Evolutionary conservation across 768 basidiomycete genomes (phyloP).

Genomic region (Russula ochroleuca): DNA sequence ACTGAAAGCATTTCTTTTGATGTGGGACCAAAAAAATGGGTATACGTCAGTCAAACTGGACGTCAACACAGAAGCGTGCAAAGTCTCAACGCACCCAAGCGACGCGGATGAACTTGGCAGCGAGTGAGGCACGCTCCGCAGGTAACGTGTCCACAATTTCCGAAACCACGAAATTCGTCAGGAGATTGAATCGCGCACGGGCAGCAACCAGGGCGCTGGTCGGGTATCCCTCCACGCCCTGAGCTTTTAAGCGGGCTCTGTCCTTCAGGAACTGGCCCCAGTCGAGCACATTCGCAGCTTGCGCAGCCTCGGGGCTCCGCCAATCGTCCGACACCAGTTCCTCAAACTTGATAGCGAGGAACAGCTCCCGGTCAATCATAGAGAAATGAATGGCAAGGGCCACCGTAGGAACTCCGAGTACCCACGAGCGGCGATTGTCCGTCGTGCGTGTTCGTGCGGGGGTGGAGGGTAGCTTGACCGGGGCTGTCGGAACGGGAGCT

Average conservation of each 20-base stretch:
- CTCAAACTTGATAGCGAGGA: conserved; percentile 80
- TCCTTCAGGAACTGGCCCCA: conserved; percentile 83
- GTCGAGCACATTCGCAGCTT: conserved; percentile 64
- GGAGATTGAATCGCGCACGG: conserved; percentile 78
- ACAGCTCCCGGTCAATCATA: conserved; percentile 85
- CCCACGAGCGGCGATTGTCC: conserved; percentile 61
- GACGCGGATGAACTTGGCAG: conserved; percentile 77
- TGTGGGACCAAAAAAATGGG: neutral
- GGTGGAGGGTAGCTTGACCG: conserved; percentile 36
- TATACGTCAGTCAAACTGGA: conserved; percentile 6
- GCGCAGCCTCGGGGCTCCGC: conserved; percentile 48
- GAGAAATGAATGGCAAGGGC: conserved; percentile 72
- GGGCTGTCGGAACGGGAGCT: conserved; percentile 27
- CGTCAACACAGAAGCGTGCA: neutral
- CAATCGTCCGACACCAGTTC: conserved; percentile 77
- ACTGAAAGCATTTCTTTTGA: conserved; percentile 74
- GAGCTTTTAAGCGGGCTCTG: conserved; percentile 61
- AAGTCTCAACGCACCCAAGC: conserved; percentile 62
- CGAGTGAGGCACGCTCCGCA: conserved; percentile 56
- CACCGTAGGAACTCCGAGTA: conserved; percentile 58
- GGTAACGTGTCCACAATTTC: conserved; percentile 77
- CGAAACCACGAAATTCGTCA: conserved; percentile 73
- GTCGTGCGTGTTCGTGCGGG: conserved; percentile 28
- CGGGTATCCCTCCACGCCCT: conserved; percentile 52
- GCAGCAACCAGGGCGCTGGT: conserved; percentile 70